These are phyloP conservation scores for Microbotryum silenes-acaulis DNA, from an alignment of 1,284 basidiomycete genomes.

Conservation along the genomic window DNA sequence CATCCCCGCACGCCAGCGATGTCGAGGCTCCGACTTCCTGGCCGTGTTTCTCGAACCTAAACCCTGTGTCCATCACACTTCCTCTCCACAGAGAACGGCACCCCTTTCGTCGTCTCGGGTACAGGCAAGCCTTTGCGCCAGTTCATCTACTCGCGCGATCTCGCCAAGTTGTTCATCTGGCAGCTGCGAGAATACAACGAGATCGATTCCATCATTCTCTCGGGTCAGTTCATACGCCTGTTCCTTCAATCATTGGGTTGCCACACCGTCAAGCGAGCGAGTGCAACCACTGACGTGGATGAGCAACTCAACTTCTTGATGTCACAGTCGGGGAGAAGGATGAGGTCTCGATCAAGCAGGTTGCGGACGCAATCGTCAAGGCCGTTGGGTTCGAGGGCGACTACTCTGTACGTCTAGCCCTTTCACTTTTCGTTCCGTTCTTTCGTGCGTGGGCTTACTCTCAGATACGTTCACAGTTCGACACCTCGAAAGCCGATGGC, in stretches of 20 bases:
- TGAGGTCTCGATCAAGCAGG: constrained; percentile 77
- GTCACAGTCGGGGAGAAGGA: constrained; percentile 70
- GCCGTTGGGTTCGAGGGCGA: constrained; percentile 65
- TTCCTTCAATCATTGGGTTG: background rate
- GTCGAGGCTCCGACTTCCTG: background rate
- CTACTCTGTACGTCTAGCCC: constrained; percentile 50
- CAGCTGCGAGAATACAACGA: constrained; percentile 76
- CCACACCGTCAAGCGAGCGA: background rate
- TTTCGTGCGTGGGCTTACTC: background rate
- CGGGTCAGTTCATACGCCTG: constrained; percentile 47
- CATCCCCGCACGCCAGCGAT: background rate
- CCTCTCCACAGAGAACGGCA: constrained; percentile 57
- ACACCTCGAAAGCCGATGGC: constrained; percentile 55
- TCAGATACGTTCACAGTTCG: constrained; percentile 36
- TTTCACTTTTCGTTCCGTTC: background rate
- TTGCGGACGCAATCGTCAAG: constrained; percentile 73
- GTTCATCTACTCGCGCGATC: constrained; percentile 87
- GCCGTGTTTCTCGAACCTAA: constrained; percentile 1
- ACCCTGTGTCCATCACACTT: constrained; percentile 2
- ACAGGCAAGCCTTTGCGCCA: constrained; percentile 80
- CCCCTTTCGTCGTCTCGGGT: constrained; percentile 71
- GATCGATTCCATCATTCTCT: constrained; percentile 80
- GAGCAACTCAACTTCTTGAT: background rate
- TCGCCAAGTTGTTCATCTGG: constrained; percentile 89
- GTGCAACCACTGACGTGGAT: background rate